phyloP scores from a whole-genome alignment of 2,329 filamentous ascomycete species.

The Plenodomus lindquistii region DNA sequence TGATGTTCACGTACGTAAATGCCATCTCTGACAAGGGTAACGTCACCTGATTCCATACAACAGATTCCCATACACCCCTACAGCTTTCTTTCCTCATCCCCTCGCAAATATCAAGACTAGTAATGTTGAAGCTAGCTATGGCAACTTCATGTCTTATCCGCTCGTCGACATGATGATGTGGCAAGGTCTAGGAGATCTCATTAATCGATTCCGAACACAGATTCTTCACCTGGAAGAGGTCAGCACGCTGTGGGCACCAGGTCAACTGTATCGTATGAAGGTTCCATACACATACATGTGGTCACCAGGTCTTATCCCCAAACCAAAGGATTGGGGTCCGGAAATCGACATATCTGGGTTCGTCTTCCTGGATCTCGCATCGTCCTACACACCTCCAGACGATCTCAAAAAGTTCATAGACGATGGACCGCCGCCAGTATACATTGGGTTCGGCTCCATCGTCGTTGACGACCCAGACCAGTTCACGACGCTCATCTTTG shows the following conservation, averaged over 20 bases:
- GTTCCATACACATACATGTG: constrained; percentile 74
- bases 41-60: constrained; percentile 22
- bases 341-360: constrained; percentile 78
- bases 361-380: constrained; percentile 73
- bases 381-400: constrained; percentile 61
- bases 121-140: constrained; percentile 72
- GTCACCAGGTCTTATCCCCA: constrained; percentile 67
- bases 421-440: constrained; percentile 61
- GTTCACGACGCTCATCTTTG: constrained; percentile 73
- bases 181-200: constrained; percentile 70
- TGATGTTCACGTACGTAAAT: constrained; percentile 81
- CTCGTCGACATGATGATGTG: constrained; percentile 77
- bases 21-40: not conserved
- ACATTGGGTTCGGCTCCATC: constrained; percentile 77
- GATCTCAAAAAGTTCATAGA: constrained; percentile 51
- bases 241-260: constrained; percentile 76
- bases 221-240: constrained; percentile 74
- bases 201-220: constrained; percentile 73
- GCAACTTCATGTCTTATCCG: constrained; percentile 80
- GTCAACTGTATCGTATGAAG: constrained; percentile 70
- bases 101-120: constrained; percentile 73
- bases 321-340: constrained; percentile 69
- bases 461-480: constrained; percentile 72
- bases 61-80: constrained; percentile 75
- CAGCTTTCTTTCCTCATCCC: constrained; percentile 75